Percentiles rank a stretch among this genome's conserved stretches.
These are phyloP conservation scores for Priceomyces carsonii DNA, from an alignment of 805 yeast species.

Conservation along the genomic window DNA sequence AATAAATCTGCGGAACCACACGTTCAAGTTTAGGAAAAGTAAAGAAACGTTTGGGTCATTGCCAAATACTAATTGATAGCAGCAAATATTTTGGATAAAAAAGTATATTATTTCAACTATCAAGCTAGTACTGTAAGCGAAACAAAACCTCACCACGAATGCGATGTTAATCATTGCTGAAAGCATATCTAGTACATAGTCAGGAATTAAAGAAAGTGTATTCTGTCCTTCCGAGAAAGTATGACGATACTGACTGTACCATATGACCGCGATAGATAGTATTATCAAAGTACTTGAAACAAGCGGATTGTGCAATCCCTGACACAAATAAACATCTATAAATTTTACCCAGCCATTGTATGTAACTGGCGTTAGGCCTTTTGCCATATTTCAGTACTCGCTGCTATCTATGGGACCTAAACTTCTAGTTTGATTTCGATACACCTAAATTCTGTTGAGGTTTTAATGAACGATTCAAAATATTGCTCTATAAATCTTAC, in stretches of 20 bases:
- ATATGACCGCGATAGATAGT: slow-evolving; percentile 1
- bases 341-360: slow-evolving; percentile 12
- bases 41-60: slow-evolving; percentile 2
- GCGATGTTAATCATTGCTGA: slow-evolving; percentile 27
- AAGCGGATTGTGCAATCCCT: slow-evolving; percentile 22
- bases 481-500: no score
- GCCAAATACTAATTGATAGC: slow-evolving; percentile 1
- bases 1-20: slow-evolving; percentile 6
- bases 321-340: slow-evolving; percentile 19
- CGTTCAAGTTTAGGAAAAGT: slow-evolving; percentile 1
- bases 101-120: slow-evolving; percentile 20
- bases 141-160: slow-evolving; percentile 28
- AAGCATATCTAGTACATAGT: slow-evolving; percentile 19
- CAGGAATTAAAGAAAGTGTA: slow-evolving; percentile 11
- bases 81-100: slow-evolving; percentile 4
- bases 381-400: slow-evolving; percentile 1
- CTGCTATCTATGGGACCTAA: no score
- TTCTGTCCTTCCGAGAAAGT: slow-evolving; percentile 4
- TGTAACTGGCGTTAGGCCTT: slow-evolving; percentile 4
- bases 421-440: no score
- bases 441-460: no score
- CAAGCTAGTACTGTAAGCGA: slow-evolving; percentile 9
- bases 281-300: slow-evolving; percentile 11
- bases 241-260: slow-evolving; percentile 2
- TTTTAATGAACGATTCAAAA: no score